Base-by-base conservation (phyloP, 1,284 basidiomycete species). In the Ganoderma sp. region DNA sequence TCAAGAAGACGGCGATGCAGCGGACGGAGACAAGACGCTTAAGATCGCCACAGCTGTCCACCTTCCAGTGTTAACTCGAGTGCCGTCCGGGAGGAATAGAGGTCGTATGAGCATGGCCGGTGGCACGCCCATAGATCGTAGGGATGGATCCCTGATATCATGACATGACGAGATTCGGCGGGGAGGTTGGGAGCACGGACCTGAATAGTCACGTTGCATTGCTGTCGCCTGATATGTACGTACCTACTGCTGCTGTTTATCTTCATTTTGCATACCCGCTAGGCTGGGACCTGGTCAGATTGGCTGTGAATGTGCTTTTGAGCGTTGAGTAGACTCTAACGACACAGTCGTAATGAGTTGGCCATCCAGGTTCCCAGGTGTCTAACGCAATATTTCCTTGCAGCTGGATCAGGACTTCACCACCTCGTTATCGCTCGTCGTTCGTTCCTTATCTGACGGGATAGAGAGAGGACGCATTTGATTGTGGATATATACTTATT, bases 61-160 rank as follows among this genome's bases (percentile, higher is more conserved):
- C 64, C 75, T 84, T 37, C 88, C 89, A 12, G 88, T 87, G 14
- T 81, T 92, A 57, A 92, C 91, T n/a, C 83, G 87, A 67, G 88
- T 87, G 72, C 87, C 87, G 28, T 90, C 90, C 58, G 80, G 79
- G 45, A 83, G 88, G 71, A 84, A 81, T 69, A 88, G 87, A 78
- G 84, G 85, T 50, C 82, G 87, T 73, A 79, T 80, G 67, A 89
- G 87, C 73, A 74, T 84, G 68, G 83, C 71, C 28, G 73, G 67
- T 57, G 74, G 65, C 42, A 73, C 70, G 61, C 73, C 74, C 8
- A 57, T 73, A 61, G 73, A 76, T n/a, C 67, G 60, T 37, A 65
- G 64, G 42, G 69, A 69, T 48, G 34, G 65, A 28, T 61, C 48
- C 60, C 52, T 68, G 25, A 58, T 59, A 63, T 56, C 41, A 61